A percentile compares a stretch with the other conserved stretches of the same genome.
These are phyloP conservation scores for Spathaspora arborariae DNA, from an alignment of 805 yeast species.

Conservation along the genomic window DNA sequence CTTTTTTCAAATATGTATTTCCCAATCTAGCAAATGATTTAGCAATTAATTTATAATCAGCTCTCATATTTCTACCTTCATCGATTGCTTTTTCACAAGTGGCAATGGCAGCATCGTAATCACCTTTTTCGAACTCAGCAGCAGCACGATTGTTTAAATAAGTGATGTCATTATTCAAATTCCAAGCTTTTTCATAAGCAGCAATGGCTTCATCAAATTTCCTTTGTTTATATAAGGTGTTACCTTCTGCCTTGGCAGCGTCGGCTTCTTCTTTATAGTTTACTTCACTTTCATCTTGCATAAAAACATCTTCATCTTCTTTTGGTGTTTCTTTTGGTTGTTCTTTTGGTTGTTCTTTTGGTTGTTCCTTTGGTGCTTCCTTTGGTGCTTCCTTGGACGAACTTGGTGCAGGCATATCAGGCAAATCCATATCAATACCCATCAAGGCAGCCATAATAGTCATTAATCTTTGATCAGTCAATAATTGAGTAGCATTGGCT, in stretches of 20 bases:
- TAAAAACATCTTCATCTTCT: conserved; percentile 28
- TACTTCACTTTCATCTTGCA: conserved; percentile 30
- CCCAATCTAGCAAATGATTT: conserved; percentile 93
- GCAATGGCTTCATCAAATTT: conserved; percentile 92
- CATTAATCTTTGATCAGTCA: conserved; percentile 83
- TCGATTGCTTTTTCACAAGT: conserved; percentile 84
- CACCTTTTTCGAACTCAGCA: conserved; percentile 95
- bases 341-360: conserved; percentile 10
- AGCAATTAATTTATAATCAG: conserved; percentile 88
- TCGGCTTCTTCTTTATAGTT: conserved; percentile 54
- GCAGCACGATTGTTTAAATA: conserved; percentile 96
- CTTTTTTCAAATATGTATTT: conserved; percentile 70
- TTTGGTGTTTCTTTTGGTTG: conserved; percentile 18
- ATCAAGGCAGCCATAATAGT: conserved; percentile 79
- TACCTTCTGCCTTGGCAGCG: conserved; percentile 78
- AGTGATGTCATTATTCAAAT: conserved; percentile 75
- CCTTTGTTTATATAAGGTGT: conserved; percentile 77
- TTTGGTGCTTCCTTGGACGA: conserved; percentile 11
- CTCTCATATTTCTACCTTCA: conserved; percentile 82
- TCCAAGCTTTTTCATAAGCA: conserved; percentile 84
- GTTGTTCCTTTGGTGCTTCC: conserved; percentile 11
- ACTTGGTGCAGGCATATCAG: conserved; percentile 17
- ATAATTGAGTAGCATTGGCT: conserved; percentile 63
- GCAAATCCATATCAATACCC: conserved; percentile 69
- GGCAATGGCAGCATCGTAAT: conserved; percentile 75